A percentile compares a stretch with the other conserved stretches of the same genome.
These are phyloP conservation scores for Umbelopsis sp. DNA, from an alignment of 371 early-diverging fungal genomes.

Conservation along the genomic window DNA sequence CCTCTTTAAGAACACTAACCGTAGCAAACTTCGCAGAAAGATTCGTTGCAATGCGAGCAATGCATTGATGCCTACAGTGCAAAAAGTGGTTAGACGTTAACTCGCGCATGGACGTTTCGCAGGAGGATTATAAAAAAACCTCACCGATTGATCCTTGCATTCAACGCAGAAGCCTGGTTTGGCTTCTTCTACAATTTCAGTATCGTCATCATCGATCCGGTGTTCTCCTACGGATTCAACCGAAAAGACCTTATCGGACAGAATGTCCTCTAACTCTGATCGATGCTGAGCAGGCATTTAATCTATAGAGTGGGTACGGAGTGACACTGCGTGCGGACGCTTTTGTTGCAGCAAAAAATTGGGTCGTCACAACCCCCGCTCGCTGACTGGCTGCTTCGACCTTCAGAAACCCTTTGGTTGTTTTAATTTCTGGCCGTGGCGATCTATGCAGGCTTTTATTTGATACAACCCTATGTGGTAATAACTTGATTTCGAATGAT, in stretches of 20 bases:
- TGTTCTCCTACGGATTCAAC: slow-evolving; percentile 20
- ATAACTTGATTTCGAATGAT: too few species aligned
- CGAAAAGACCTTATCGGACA: slow-evolving; percentile 9
- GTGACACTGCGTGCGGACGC: too few species aligned
- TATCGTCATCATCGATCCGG: slow-evolving; percentile 24
- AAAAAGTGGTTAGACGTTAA: not conserved
- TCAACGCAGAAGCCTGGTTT: slow-evolving; percentile 76
- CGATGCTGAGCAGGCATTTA: slow-evolving; percentile 16
- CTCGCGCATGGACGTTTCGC: not conserved
- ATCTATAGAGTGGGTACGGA: not conserved
- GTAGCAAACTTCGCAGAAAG: slow-evolving; percentile 93
- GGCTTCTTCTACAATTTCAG: slow-evolving; percentile 5
- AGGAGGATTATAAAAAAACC: too few species aligned
- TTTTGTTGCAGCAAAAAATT: not conserved
- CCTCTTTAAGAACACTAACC: slow-evolving; percentile 28
- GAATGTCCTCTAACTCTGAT: slow-evolving; percentile 18
- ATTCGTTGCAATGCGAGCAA: slow-evolving; percentile 84
- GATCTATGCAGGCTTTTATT: too few species aligned
- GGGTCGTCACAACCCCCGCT: not conserved
- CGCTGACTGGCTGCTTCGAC: too few species aligned
- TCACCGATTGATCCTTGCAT: slow-evolving; percentile 75
- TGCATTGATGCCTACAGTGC: slow-evolving; percentile 57
- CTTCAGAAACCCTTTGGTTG: too few species aligned
- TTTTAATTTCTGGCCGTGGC: too few species aligned
- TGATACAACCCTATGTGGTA: too few species aligned